A percentile compares a stretch with the other conserved stretches of the same genome.
These are phyloP conservation scores for Trametes polyzona DNA, from an alignment of 1,284 basidiomycete species.

Conservation along the genomic window DNA sequence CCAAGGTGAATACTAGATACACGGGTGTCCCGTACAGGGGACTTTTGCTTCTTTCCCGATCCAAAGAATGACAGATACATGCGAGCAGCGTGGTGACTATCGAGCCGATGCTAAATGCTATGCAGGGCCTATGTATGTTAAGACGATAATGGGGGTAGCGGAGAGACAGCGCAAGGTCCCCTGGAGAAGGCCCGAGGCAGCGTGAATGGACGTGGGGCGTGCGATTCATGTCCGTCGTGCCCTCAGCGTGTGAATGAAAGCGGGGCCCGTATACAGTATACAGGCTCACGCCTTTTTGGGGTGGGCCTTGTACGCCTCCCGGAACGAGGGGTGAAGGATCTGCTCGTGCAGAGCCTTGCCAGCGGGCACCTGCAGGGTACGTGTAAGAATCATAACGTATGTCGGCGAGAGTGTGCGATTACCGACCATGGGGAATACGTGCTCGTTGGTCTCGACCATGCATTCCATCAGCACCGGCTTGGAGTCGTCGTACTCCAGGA, in stretches of 20 bases:
- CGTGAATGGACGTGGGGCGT: background rate
- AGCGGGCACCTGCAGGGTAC: slow-evolving; percentile 83
- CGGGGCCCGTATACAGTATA: background rate
- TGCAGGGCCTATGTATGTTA: background rate
- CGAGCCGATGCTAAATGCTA: background rate
- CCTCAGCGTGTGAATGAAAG: background rate
- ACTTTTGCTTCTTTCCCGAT: slow-evolving; percentile 21
- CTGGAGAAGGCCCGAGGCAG: background rate
- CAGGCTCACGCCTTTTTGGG: slow-evolving; percentile 27
- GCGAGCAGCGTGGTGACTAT: background rate
- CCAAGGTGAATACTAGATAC: slow-evolving; percentile 20
- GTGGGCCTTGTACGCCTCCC: slow-evolving; percentile 28
- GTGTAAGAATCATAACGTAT: too few relatives aligned
- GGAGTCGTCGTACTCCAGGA: slow-evolving; percentile 90
- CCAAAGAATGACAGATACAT: slow-evolving; percentile 18
- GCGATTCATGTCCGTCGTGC: background rate
- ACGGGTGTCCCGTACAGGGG: slow-evolving; percentile 10
- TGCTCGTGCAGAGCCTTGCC: slow-evolving; percentile 93
- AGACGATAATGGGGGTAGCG: background rate
- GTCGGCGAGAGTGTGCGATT: too few relatives aligned
- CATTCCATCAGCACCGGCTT: slow-evolving; percentile 94
- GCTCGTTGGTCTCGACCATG: slow-evolving; percentile 84
- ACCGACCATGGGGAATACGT: slow-evolving; percentile 98
- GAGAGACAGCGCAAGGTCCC: background rate
- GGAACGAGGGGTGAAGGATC: slow-evolving; percentile 55